Percentiles rank a stretch among this genome's conserved stretches.
Evolutionary conservation across 108 stramenopile species (phyloP).

Genomic region (Cyclostephanos invisitatus): DNA sequence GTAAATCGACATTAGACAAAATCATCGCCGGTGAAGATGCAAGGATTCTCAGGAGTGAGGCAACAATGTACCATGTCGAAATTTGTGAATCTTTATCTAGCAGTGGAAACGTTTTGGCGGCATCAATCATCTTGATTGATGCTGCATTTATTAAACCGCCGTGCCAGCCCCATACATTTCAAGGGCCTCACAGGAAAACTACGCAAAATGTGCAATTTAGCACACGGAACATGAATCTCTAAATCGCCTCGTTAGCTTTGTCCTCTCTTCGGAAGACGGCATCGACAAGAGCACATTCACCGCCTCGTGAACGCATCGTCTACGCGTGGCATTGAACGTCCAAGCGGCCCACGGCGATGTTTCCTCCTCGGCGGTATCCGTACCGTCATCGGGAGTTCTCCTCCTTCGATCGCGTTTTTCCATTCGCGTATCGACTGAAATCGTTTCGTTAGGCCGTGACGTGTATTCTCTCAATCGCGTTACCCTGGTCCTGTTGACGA

Average conservation of each 20-base stretch:
- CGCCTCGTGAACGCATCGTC: slow-evolving; percentile 39
- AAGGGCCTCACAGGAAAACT: too few relatives aligned
- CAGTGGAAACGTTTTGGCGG: too few relatives aligned
- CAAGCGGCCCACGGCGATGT: slow-evolving; percentile 37
- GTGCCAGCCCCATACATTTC: too few relatives aligned
- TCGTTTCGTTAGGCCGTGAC: slow-evolving; percentile 3
- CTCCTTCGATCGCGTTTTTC: background rate
- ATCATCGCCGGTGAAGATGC: too few relatives aligned
- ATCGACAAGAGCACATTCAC: slow-evolving; percentile 37
- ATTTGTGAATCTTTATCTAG: too few relatives aligned
- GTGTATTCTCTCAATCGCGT: slow-evolving; percentile 21
- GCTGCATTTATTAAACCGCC: too few relatives aligned
- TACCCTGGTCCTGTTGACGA: slow-evolving; percentile 37
- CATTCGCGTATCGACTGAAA: background rate
- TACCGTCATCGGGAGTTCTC: background rate
- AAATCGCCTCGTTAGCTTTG: slow-evolving; percentile 15
- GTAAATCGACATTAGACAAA: too few relatives aligned
- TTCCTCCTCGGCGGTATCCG: background rate
- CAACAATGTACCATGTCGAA: too few relatives aligned
- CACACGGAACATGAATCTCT: slow-evolving; percentile 30
- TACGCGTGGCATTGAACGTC: slow-evolving; percentile 43
- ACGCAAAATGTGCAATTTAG: background rate
- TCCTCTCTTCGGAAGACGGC: slow-evolving; percentile 29
- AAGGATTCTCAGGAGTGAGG: too few relatives aligned
- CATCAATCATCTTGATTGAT: too few relatives aligned